Evolutionary conservation across 2,329 filamentous ascomycete species (phyloP), one percentile per base, ranked within the genome.

Genomic region (Teratosphaeria pseudoeucalypti): DNA sequence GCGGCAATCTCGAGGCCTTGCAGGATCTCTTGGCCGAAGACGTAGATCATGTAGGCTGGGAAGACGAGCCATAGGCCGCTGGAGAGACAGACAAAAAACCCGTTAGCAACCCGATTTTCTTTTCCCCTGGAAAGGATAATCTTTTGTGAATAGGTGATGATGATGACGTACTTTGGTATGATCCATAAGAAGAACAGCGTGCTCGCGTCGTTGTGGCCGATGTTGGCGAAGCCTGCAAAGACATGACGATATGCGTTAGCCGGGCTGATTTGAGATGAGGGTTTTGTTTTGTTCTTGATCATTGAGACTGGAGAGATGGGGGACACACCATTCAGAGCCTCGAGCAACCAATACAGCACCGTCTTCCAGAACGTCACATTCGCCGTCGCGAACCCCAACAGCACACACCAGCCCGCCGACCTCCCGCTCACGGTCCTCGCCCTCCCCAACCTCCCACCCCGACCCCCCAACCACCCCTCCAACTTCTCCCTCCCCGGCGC

Each of bases 361-460:
- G 86, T 88, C 76, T 89, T 89, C 68, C 81, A 83, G 23, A 87
- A 68, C 2, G 86, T 89, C 79, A 88, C 83, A 2, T 85, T 74
- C 5, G 80, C 80, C 23, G 81, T 79, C 56, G 78, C 78, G 62
- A 84, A 87, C 1, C 78, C 84, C 57, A 86, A 73, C 54, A 88
- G 62, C 34, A 83, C 75, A 19, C 84, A 84, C 61, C 77, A 71
- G 1, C 78, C 82, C 1, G 81, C 85, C 59, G 71, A 73, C 57
- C 73, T 73, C 3, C 83, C 83, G 54, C 74, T 70, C 4, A 86
- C 74, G 55, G 77, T 78, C 1, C 74, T 75, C 56, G 82, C 62
- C 62, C 77, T 74, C 61, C 77, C 74, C 55, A 82, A 63, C 62
- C 77, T 73, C 57, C 78, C 79, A 53, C 72, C 67, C 3, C 75